Evolutionary conservation across 345 rosid species (phyloP).

Genomic region (Syzygium aromaticum): DNA sequence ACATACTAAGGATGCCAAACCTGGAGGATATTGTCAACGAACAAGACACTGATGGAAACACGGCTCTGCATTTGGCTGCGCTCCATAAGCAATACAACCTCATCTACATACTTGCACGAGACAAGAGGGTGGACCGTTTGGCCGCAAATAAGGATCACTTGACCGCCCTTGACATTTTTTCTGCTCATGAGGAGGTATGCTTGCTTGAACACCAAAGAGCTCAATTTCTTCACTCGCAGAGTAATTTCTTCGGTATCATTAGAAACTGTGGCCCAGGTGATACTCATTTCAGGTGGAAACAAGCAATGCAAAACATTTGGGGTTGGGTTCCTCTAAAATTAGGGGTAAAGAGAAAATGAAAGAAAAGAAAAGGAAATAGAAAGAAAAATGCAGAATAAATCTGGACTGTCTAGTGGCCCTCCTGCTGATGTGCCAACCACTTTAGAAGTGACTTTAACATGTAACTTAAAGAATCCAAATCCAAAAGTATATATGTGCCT

Average conservation of each 20-base stretch:
- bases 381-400: not conserved
- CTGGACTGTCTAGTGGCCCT: not conserved
- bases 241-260: not conserved
- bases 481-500: not conserved
- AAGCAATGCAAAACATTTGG: not conserved
- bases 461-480: not conserved
- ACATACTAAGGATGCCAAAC: not conserved
- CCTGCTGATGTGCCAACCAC: not conserved
- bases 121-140: not conserved
- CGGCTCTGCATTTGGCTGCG: not conserved
- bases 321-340: not conserved
- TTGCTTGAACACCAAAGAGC: not conserved
- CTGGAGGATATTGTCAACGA: not conserved
- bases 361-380: not conserved
- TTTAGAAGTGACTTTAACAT: not conserved
- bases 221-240: not conserved
- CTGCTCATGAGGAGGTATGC: not conserved
- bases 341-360: not conserved
- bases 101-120: not conserved
- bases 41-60: not conserved
- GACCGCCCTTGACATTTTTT: not conserved
- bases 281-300: not conserved
- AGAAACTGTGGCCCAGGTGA: not conserved
- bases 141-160: not conserved
- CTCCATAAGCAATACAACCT: not conserved